phyloP scores from a whole-genome alignment of 169 alveolate genomes.

The Eimeria acervulina region DNA sequence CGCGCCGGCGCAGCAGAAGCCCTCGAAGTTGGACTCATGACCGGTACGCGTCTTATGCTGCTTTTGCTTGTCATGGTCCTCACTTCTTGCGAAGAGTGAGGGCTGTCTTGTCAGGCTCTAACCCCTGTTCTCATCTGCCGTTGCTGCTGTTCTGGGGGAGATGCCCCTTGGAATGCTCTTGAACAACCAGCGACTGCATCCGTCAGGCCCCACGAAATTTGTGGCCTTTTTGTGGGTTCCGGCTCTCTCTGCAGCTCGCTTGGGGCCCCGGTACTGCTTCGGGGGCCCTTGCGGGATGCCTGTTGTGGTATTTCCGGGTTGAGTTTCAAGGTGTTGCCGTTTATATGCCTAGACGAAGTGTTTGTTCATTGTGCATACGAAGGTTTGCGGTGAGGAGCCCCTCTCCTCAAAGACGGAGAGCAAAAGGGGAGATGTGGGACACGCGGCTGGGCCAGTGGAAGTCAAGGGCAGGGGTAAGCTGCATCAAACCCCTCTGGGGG shows the following conservation, averaged over 20 bases:
- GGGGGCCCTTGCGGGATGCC: background rate
- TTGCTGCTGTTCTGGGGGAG: background rate
- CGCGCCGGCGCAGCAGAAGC: slow-evolving; percentile 47
- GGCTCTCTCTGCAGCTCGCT: background rate
- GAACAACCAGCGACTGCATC: background rate
- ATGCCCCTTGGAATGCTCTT: background rate
- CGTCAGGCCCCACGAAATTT: background rate
- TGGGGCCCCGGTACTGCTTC: background rate
- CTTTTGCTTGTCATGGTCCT: background rate
- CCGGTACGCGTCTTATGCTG: slow-evolving; percentile 8
- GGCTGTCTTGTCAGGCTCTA: background rate
- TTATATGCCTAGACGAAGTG: background rate
- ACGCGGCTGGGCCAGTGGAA: slow-evolving; percentile 82
- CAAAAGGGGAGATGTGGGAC: slow-evolving; percentile 71
- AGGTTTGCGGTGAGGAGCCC: slow-evolving; percentile 71
- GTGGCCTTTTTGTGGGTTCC: background rate
- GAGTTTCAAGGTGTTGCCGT: background rate
- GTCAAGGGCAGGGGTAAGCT: slow-evolving; percentile 77
- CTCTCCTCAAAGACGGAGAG: slow-evolving; percentile 71
- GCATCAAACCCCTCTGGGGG: background rate
- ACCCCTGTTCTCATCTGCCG: background rate
- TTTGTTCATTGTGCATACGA: background rate
- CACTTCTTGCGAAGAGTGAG: background rate
- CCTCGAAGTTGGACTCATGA: slow-evolving; percentile 53
- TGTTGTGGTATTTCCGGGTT: background rate